phyloP scores from a whole-genome alignment of 805 yeast species.

The Saturnispora zaruensis region DNA sequence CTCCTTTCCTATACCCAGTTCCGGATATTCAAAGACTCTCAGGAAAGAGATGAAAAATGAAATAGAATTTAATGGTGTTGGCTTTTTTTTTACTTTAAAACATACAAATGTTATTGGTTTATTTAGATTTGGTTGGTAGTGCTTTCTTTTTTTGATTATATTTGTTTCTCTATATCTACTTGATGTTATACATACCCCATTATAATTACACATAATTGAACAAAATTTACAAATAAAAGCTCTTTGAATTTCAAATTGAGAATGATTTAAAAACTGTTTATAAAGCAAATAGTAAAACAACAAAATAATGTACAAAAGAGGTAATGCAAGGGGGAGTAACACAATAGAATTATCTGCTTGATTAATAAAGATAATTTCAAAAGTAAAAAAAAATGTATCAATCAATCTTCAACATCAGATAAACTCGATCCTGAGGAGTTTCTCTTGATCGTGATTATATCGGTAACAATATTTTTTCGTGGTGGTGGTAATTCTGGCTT shows the following conservation, averaged over 20 bases:
- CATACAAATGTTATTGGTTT: neutral
- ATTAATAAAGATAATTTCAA: neutral
- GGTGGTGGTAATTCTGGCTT: slow-evolving; percentile 10
- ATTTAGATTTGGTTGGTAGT: neutral
- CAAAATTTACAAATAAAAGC: neutral
- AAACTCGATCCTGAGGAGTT: neutral
- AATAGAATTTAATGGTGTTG: neutral
- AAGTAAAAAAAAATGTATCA: neutral
- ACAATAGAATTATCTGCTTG: neutral
- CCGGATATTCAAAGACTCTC: neutral
- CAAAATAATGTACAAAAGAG: neutral
- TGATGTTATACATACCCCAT: neutral
- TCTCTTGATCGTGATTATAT: neutral
- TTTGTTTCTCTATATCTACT: neutral
- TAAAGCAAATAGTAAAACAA: neutral
- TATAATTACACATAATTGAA: neutral
- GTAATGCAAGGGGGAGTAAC: neutral
- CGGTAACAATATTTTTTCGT: slow-evolving; percentile 5
- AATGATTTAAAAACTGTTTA: neutral
- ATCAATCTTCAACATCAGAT: neutral
- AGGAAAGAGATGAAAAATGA: neutral
- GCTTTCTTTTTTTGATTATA: neutral
- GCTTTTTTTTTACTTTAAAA: neutral
- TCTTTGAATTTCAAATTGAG: neutral
- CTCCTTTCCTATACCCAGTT: no score